Base-by-base conservation (phyloP, 768 basidiomycete genomes). In the Pulveroboletus sp. region DNA sequence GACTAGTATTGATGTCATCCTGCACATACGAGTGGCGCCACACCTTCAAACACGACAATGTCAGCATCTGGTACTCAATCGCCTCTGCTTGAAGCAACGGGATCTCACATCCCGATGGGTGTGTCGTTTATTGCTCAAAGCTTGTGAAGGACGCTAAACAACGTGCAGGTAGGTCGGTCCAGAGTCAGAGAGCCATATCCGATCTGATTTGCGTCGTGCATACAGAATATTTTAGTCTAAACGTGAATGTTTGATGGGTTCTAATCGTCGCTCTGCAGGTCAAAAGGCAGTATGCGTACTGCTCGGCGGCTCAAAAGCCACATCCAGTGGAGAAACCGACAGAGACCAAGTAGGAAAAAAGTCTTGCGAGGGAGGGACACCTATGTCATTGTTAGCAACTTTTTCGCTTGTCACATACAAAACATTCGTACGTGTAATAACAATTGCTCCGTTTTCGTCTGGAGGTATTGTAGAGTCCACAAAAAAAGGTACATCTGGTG, bases 41-140 rank as follows among this genome's bases (percentile, higher is more conserved):
- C n/a, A n/a, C n/a, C n/a, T n/a, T n/a, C 33, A 16, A 47, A 21
- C 17, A 6, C 24, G 51, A 20, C 34, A 13, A 62, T 59, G 60
- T 25, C 62, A 17, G 21, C 62, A 17, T 58, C 63, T 46, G 79
- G 79, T 27, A 78, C 79, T 2, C 71, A 80, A 32, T 80, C 80
- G 16, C 79, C 78, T 8, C 78, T 78, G 19, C 74, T 79, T 39
- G 76, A 77, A 59, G 72, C 72, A 13, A 75, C 75, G 1, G 75
- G 67, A 33, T 69, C 72, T 17, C 66, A 76, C 21, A 52, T 69
- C 42, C 75, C 76, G 6, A 73, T 79, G 75, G 75, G 78, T 19
- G 71, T 71, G 11, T 72, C 75, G 13, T 77, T 71, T 40, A 75
- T 78, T 7, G 72, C 60, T 46, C 69, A 54, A 64, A 52, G 60